Evolutionary conservation across 1,139 yeast genomes (phyloP).

Genomic region (Saccharomyces uvarum): DNA sequence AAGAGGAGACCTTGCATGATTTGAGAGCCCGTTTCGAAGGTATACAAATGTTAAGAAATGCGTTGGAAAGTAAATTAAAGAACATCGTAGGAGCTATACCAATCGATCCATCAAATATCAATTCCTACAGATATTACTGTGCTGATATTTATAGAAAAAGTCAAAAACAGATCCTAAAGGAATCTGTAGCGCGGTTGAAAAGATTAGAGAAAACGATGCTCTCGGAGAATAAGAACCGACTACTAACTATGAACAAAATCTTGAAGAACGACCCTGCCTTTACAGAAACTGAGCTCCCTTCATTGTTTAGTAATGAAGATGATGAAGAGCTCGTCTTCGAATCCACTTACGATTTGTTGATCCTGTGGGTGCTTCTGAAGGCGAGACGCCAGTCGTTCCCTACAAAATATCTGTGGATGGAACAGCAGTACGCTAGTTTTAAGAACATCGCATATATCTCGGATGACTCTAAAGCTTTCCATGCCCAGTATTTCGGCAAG

Average conservation of each 20-base stretch:
- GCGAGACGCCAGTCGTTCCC: constrained; percentile 11
- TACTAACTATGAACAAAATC: constrained; percentile 23
- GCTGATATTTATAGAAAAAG: constrained; percentile 21
- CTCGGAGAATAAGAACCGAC: constrained; percentile 12
- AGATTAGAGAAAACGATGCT: constrained; percentile 19
- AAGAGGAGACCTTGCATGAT: constrained; percentile 38
- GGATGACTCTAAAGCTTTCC: constrained; percentile 7
- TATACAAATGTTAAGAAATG: constrained; percentile 33
- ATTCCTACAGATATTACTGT: constrained; percentile 15
- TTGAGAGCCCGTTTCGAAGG: constrained; percentile 55
- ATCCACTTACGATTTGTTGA: constrained; percentile 17
- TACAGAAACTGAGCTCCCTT: constrained; percentile 14
- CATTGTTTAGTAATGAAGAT: constrained; percentile 9
- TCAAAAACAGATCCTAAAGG: constrained; percentile 19
- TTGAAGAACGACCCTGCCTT: constrained; percentile 21
- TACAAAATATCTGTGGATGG: constrained; percentile 16
- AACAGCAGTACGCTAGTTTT: constrained; percentile 5
- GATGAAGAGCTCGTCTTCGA: constrained; percentile 19
- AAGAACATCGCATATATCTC: constrained; percentile 1
- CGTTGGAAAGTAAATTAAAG: constrained; percentile 19
- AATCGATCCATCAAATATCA: constrained; percentile 5
- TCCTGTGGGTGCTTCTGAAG: constrained; percentile 24
- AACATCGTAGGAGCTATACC: not conserved
- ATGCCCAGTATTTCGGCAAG: not conserved
- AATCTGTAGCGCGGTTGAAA: constrained; percentile 17